Evolutionary conservation across 106 monocot genomes (phyloP), one percentile per base, ranked within the genome.

Genomic region (Apostasia shenzhenica): DNA sequence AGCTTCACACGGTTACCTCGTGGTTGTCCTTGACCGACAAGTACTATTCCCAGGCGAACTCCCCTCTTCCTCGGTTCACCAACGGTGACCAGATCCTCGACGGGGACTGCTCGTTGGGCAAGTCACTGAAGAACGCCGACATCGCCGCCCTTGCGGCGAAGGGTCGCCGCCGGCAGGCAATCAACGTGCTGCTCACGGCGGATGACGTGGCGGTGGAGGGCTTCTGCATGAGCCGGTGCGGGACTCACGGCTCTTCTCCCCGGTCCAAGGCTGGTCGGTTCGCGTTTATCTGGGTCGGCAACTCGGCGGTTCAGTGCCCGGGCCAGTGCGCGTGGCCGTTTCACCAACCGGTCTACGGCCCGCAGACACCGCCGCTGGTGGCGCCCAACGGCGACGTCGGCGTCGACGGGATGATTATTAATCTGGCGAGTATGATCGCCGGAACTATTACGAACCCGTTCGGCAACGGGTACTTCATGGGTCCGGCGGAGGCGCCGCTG

Each of bases 311-410:
- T 37, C 84, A 84, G 70, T 84, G 84, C 73, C 80, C 84, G 11
- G 84, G 84, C 8, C 79, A 84, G 48, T 84, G 84, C 69, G 85
- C 85, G 6, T 85, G 85, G 85, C 85, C 85, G 11, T 85, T 81
- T 72, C 78, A 85, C 60, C 81, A 79, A 69, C 85, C 85, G 10
- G 45, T 72, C 9, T 81, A 78, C 67, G 85, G 85, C 5, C 85
- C 85, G 0, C 85, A 85, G 67, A n/a, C 78, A 1, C 68, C 81
- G 55, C 75, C 85, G 62, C 54, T 85, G 39, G 78, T 77, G 4
- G 66, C 85, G 1, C 85, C 85, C 0, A 85, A 81, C 75, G 78
- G 72, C 47, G 77, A 85, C 78, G 81, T 75, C 7, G 85, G 85
- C 0, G 63, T 78, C 14, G 85, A 85, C 78, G 85, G 81, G 6